phyloP scores from a whole-genome alignment of 73 alveolate genomes.

The Paramecium octaurelia region DNA sequence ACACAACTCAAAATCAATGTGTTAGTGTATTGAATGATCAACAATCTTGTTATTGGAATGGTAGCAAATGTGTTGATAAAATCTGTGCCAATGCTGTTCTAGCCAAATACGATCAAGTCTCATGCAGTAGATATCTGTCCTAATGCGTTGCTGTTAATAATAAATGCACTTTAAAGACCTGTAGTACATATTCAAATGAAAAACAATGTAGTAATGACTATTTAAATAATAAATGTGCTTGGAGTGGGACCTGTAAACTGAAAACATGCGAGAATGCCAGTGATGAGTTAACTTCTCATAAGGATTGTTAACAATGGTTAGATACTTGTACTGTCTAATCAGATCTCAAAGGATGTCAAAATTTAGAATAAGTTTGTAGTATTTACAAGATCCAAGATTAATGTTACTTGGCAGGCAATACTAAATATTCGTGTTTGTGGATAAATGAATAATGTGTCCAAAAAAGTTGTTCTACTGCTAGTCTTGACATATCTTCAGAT shows the following conservation, averaged over 20 bases:
- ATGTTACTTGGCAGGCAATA: not conserved
- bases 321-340: not conserved
- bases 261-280: constrained; percentile 16
- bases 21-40: not conserved
- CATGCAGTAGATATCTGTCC: not conserved
- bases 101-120: not conserved
- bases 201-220: not conserved
- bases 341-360: not conserved
- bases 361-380: not conserved
- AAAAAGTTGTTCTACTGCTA: constrained; percentile 7
- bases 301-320: not conserved
- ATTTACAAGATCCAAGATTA: not conserved
- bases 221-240: not conserved
- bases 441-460: not conserved
- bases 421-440: not conserved
- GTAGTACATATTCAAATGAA: not conserved
- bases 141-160: not conserved
- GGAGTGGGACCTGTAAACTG: constrained; percentile 17
- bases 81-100: not conserved
- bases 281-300: not conserved
- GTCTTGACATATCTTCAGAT: not conserved
- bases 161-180: constrained; percentile 1
- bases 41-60: not conserved
- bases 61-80: not conserved
- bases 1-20: not conserved